Evolutionary conservation across 2,329 filamentous ascomycete genomes (phyloP).

Genomic region (Fusarium sublunatum): DNA sequence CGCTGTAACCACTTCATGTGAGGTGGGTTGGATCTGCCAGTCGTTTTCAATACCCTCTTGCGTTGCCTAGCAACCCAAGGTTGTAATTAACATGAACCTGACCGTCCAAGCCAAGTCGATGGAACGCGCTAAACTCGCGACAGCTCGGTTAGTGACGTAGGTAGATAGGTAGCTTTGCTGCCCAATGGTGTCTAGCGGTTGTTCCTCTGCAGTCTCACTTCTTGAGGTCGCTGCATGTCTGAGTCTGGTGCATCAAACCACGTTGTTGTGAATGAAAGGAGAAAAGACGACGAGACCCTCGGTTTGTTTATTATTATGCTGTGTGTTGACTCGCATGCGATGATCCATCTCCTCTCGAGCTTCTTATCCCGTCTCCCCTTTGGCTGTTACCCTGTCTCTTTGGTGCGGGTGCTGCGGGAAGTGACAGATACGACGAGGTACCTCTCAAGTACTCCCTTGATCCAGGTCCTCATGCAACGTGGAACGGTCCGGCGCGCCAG

Average conservation of each 20-base stretch:
- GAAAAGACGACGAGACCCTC: neutral
- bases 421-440: conserved; percentile 24
- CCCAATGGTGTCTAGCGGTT: conserved; percentile 3
- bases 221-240: conserved; percentile 20
- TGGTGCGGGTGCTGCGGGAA: conserved; percentile 1
- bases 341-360: neutral
- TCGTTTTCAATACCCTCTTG: conserved; percentile 7
- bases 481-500: conserved; percentile 34
- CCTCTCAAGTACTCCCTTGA: conserved; percentile 22
- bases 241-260: conserved; percentile 8
- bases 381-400: conserved; percentile 3
- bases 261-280: neutral
- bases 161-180: conserved; percentile 42
- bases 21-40: conserved; percentile 16
- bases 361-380: conserved; percentile 2
- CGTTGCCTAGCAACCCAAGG: conserved; percentile 42
- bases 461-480: conserved; percentile 31
- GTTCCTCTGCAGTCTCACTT: conserved; percentile 11
- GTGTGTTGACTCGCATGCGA: neutral
- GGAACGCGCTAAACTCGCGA: conserved; percentile 32
- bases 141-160: conserved; percentile 46
- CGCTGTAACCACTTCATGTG: conserved; percentile 3
- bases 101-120: conserved; percentile 2
- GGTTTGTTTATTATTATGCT: neutral
- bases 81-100: neutral